Evolutionary conservation across 2,329 filamentous ascomycete species (phyloP), one percentile per base, ranked within the genome.

Genomic region (Tympanopsis confertula): DNA sequence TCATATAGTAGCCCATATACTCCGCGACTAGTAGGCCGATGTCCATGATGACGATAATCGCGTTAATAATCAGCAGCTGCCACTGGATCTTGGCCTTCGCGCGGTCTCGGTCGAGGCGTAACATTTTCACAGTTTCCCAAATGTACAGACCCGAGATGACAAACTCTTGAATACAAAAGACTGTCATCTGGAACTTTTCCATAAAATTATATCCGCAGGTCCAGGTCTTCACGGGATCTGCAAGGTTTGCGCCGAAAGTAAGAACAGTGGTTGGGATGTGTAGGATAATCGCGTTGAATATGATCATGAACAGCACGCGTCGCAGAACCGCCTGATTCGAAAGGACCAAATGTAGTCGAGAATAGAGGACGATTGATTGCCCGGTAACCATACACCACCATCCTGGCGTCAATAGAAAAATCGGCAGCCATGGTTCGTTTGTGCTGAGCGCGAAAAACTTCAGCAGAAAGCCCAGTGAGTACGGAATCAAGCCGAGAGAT

Each of bases 331-430:
- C 52, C 5, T 62, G 38, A 57, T 73, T 69, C 13, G 64, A 65
- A 3, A 74, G 55, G 10, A 81, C 62, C 2, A 81, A 59, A 47
- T 79, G 73, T 1, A 81, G 61, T 5, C 76, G 65, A 1, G 74
- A 79, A 58, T 74, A 81, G 1, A 81, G 57, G 1, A 81, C 75
- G 12, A 78, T 46, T 0, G 68, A 68, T 49, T 78, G 72, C 1
- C 75, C 76, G 2, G 73, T 75, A 0, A 80, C 67, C 71, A 79
- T 77, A 2, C 55, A 50, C 46, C 61, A 66, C 69, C 71, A 75
- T 1, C 69, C 70, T 26, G 69, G 42, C n/a, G 59, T 61, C 18
- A 69, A 52, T 4, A 69, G 44, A 4, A 62, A 60, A 3, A 61
- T 55, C 4, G 57, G 39, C 44, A 50, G 10, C 39, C 15, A 45